Evolutionary conservation across 345 rosid species (phyloP).

Genomic region (Salix udensis): DNA sequence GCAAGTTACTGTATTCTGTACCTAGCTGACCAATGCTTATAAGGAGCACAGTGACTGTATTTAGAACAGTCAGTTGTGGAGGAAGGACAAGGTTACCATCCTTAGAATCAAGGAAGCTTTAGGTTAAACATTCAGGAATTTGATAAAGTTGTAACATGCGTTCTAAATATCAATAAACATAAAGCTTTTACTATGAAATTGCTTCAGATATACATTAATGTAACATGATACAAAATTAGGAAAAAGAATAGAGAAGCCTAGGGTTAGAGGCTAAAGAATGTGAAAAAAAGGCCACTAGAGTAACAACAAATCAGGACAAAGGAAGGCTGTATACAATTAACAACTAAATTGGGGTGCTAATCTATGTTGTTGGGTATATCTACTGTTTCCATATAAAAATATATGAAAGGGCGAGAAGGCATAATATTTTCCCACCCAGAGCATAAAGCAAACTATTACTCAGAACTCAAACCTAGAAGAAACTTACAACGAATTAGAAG

Average conservation of each 20-base stretch:
- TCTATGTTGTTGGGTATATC: constrained; percentile 42
- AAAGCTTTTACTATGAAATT: constrained; percentile 22
- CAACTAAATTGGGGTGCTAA: constrained; percentile 33
- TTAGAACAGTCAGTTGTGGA: no score
- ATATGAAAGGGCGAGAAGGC: constrained; percentile 25
- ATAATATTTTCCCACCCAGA: constrained; percentile 33
- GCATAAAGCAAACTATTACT: constrained; percentile 12
- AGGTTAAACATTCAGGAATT: background rate
- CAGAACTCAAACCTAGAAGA: constrained; percentile 20
- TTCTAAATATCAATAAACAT: background rate
- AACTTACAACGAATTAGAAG: constrained; percentile 19
- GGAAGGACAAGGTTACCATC: background rate
- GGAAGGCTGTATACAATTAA: constrained; percentile 45
- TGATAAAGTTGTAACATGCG: background rate
- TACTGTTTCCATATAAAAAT: constrained; percentile 27
- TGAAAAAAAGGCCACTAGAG: constrained; percentile 21
- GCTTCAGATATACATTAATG: constrained; percentile 57
- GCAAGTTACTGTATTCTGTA: no score
- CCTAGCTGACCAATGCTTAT: no score
- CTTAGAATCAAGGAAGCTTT: background rate
- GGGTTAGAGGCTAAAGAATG: constrained; percentile 26
- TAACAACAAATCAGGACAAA: constrained; percentile 29
- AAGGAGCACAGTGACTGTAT: no score
- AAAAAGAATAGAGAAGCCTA: constrained; percentile 10
- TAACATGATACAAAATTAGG: constrained; percentile 40